Evolutionary conservation across 306 rosid species (phyloP).

Genomic region (Begonia loranthoides): DNA sequence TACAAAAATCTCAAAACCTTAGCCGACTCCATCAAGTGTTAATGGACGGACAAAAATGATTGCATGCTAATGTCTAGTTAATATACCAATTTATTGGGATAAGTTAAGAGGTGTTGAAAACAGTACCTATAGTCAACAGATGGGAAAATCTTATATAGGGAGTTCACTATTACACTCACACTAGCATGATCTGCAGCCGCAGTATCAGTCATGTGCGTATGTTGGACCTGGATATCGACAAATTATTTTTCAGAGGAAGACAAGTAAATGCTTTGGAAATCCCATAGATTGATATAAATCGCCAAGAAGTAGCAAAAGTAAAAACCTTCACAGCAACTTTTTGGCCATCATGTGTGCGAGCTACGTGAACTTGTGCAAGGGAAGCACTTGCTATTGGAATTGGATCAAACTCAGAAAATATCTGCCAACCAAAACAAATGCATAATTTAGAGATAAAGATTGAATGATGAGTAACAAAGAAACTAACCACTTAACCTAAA

Average conservation of each 20-base stretch:
- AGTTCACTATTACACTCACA: slow-evolving; percentile 69
- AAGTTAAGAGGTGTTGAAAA: background rate
- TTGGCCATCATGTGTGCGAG: slow-evolving; percentile 62
- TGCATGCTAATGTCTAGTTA: no score
- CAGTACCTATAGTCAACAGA: slow-evolving; percentile 82
- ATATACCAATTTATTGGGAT: no score
- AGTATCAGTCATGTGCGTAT: slow-evolving; percentile 91
- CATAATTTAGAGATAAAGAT: no score
- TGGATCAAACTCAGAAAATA: slow-evolving; percentile 72
- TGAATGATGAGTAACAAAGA: no score
- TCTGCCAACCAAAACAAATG: slow-evolving; percentile 24
- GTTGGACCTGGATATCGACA: slow-evolving; percentile 68
- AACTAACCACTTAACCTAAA: no score
- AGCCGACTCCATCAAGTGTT: no score
- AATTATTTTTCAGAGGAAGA: background rate
- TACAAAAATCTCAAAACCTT: slow-evolving; percentile 1
- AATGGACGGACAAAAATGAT: no score
- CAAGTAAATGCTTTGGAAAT: slow-evolving; percentile 1
- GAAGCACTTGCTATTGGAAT: slow-evolving; percentile 93
- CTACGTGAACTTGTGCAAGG: slow-evolving; percentile 96
- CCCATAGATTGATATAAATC: slow-evolving; percentile 8
- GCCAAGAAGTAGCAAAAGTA: slow-evolving; percentile 13
- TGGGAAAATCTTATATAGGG: slow-evolving; percentile 64
- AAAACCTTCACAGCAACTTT: slow-evolving; percentile 97
- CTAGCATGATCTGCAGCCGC: slow-evolving; percentile 91